phyloP scores from a whole-genome alignment of 108 stramenopile genomes.

The Cyclotella choctawhatcheeana region DNA sequence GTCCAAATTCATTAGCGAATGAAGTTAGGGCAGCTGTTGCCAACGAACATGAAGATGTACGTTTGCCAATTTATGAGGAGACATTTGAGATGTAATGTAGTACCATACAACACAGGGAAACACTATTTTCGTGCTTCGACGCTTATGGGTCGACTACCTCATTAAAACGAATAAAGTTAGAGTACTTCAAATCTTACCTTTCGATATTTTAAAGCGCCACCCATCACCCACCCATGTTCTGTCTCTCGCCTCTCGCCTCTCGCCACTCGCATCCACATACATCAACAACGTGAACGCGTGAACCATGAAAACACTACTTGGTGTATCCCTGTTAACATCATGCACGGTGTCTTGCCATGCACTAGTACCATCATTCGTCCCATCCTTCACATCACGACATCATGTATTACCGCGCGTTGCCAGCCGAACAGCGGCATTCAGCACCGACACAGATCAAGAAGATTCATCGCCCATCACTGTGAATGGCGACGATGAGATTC shows the following conservation, averaged over 20 bases:
- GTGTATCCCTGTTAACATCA: not conserved
- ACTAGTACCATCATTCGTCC: not conserved
- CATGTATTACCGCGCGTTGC: not conserved
- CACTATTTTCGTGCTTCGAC: too few relatives aligned
- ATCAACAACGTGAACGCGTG: too few relatives aligned
- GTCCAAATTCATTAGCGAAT: not conserved
- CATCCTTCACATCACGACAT: not conserved
- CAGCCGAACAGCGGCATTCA: not conserved
- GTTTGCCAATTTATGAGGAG: conserved; percentile 3
- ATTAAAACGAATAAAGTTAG: too few relatives aligned
- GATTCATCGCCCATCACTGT: not conserved
- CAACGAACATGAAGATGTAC: not conserved
- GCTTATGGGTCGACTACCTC: too few relatives aligned
- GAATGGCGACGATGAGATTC: conserved; percentile 12
- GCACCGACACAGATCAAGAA: not conserved
- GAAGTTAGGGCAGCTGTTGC: not conserved
- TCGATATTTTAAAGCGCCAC: too few relatives aligned
- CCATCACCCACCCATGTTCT: too few relatives aligned
- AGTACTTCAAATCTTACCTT: too few relatives aligned
- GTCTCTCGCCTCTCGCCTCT: too few relatives aligned
- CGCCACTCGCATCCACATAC: too few relatives aligned
- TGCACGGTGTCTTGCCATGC: not conserved
- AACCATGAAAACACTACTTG: not conserved
- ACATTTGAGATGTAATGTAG: conserved; percentile 7
- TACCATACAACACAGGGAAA: too few relatives aligned